These are phyloP conservation scores for Talaromyces sp. DNA, from an alignment of 2,329 filamentous ascomycete species.

Conservation along the genomic window DNA sequence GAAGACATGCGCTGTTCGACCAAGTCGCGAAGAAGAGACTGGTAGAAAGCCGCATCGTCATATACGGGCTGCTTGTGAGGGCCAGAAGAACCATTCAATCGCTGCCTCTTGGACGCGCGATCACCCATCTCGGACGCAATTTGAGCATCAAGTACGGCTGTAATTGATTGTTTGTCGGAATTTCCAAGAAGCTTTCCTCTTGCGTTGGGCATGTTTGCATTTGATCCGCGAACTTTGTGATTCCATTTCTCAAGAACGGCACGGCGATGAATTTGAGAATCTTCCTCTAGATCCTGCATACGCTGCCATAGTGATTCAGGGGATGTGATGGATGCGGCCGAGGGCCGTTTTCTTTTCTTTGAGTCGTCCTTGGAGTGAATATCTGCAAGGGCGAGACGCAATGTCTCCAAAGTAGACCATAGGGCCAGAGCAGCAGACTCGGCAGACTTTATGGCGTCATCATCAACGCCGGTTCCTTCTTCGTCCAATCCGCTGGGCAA, in stretches of 20 bases:
- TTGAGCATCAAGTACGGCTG: constrained; percentile 39
- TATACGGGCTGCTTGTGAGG: constrained; percentile 57
- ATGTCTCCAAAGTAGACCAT: constrained; percentile 61
- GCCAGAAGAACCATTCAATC: constrained; percentile 14
- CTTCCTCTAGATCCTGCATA: constrained; percentile 61
- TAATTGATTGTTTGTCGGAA: constrained; percentile 47
- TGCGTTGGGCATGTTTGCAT: constrained; percentile 48
- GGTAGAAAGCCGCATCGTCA: constrained; percentile 94
- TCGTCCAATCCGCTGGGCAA: constrained; percentile 22
- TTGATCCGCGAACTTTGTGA: constrained; percentile 58
- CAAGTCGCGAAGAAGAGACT: constrained; percentile 83
- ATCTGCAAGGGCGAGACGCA: constrained; percentile 34
- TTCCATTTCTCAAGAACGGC: constrained; percentile 87
- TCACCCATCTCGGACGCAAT: constrained; percentile 35
- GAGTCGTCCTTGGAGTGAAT: constrained; percentile 26
- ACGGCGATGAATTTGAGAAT: constrained; percentile 56
- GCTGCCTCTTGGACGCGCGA: constrained; percentile 26
- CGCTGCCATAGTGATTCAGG: constrained; percentile 65
- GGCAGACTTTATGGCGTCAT: constrained; percentile 61
- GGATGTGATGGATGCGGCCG: constrained; percentile 46
- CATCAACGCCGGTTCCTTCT: constrained; percentile 32
- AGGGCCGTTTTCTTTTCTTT: constrained; percentile 43
- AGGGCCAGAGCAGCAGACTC: constrained; percentile 81
- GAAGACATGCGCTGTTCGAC: constrained; percentile 81
- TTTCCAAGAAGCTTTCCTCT: constrained; percentile 57